These are phyloP conservation scores for Candida alai DNA, from an alignment of 805 yeast species.

Conservation along the genomic window DNA sequence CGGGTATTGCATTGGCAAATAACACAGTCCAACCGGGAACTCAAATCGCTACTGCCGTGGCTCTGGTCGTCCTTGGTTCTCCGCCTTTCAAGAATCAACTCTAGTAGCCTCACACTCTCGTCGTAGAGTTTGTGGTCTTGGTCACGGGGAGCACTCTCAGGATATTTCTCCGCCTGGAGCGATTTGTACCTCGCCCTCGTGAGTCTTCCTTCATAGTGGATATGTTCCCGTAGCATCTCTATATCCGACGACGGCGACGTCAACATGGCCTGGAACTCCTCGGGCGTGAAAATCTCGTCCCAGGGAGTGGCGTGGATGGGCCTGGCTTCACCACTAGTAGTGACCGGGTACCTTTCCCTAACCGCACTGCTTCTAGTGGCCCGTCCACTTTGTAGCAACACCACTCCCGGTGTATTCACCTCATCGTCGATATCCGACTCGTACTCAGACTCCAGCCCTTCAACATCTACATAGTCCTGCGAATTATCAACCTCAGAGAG, in stretches of 20 bases:
- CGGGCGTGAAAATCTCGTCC: constrained; percentile 22
- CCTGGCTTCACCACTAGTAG: not conserved
- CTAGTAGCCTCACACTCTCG: constrained; percentile 11
- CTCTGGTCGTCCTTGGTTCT: not conserved
- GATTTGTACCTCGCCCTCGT: constrained; percentile 36
- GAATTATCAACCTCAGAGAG: constrained; percentile 38
- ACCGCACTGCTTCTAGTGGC: constrained; percentile 5
- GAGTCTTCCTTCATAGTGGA: constrained; percentile 20
- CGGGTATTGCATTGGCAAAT: constrained; percentile 75
- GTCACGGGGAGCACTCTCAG: not conserved
- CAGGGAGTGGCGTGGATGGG: constrained; percentile 7
- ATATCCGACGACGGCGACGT: constrained; percentile 12
- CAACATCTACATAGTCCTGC: constrained; percentile 24
- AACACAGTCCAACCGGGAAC: constrained; percentile 54
- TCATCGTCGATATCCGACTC: constrained; percentile 14
- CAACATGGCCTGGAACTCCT: constrained; percentile 24
- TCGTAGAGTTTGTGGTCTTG: constrained; percentile 3
- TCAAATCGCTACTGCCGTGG: not conserved
- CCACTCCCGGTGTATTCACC: constrained; percentile 3
- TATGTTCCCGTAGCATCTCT: constrained; percentile 25
- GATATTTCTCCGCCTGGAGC: not conserved
- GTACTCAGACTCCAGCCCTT: constrained; percentile 13
- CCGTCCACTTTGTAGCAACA: no score
- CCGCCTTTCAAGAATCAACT: constrained; percentile 11
- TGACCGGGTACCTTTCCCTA: not conserved